phyloP scores from a whole-genome alignment of 768 basidiomycete species.

The Pholiota conissans region DNA sequence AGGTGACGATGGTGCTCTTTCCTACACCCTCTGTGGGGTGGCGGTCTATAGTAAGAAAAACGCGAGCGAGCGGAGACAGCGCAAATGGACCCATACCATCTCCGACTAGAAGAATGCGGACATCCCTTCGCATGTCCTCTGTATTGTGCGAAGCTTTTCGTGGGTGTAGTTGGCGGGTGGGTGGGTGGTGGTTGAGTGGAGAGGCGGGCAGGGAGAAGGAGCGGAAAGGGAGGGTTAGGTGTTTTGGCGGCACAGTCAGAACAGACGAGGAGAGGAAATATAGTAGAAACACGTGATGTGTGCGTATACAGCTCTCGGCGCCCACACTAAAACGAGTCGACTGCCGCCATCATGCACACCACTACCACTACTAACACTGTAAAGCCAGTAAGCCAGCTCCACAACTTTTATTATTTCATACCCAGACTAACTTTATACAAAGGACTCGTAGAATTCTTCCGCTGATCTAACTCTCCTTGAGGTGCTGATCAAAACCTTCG shows the following conservation, averaged over 20 bases:
- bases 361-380: too few species aligned
- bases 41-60: constrained; percentile 15
- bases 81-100: constrained; percentile 63
- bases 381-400: too few species aligned
- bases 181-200: neutral
- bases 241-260: neutral
- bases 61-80: neutral
- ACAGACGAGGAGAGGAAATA: constrained; percentile 5
- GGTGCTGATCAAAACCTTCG: constrained; percentile 8
- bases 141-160: neutral
- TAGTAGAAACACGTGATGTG: constrained; percentile 5
- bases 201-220: neutral
- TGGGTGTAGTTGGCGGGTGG: too few species aligned
- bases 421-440: neutral
- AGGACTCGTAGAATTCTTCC: neutral
- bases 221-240: neutral
- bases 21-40: constrained; percentile 85
- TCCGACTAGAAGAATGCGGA: constrained; percentile 90
- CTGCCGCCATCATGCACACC: too few species aligned
- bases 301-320: too few species aligned
- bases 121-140: constrained; percentile 80
- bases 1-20: constrained; percentile 96
- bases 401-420: neutral
- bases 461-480: constrained; percentile 2
- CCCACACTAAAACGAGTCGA: too few species aligned